Evolutionary conservation across 352 stramenopile species (phyloP), one percentile per base, ranked within the genome.

Genomic region (Phytophthora pluvialis): DNA sequence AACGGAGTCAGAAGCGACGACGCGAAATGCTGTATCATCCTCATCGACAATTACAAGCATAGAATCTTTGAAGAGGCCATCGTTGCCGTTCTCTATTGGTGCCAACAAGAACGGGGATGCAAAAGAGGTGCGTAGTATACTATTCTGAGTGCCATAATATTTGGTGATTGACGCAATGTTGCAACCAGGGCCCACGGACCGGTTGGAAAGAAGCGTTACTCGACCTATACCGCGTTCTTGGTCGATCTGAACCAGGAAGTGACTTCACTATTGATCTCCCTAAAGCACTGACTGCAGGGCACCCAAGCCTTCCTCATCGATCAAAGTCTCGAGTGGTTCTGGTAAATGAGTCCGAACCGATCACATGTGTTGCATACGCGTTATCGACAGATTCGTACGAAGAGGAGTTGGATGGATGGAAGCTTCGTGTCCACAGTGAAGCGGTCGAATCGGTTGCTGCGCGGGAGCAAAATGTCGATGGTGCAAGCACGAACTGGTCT

Each of bases 291-390:
- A 69, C 81, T n/a, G 71, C 78, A 35, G 95, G 96, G 4, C 81
- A 97, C 56, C 93, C 95, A 16, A 88, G 88, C 16, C 77, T 99
- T 21, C 87, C 92, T 35, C 80, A 86, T 38, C 94, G 93, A 43
- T 90, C 95, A 42, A 91, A 93, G 60, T 90, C 92, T 36, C 81
- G 87, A 45, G 83, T 98, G 5, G 87, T 98, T 21, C 80, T 97
- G 28, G 97, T 99, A 12, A 89, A 98, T 71, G 95, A 99, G 54
- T 81, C 95, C 16, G 83, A 97, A 60, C 92, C 93, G 1, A 97
- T 97, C 44, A 98, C 96, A 21, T 96, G 91, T 9, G 97, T 99
- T 63, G 95, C 97, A 16, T 98, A 98, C 65, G 96, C 96, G 16
- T 81, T 99, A 43, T 89, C 91, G 5, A 98, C 95, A 7, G 80